phyloP scores from a whole-genome alignment of 768 basidiomycete species.

The Macrocybe gigantea region DNA sequence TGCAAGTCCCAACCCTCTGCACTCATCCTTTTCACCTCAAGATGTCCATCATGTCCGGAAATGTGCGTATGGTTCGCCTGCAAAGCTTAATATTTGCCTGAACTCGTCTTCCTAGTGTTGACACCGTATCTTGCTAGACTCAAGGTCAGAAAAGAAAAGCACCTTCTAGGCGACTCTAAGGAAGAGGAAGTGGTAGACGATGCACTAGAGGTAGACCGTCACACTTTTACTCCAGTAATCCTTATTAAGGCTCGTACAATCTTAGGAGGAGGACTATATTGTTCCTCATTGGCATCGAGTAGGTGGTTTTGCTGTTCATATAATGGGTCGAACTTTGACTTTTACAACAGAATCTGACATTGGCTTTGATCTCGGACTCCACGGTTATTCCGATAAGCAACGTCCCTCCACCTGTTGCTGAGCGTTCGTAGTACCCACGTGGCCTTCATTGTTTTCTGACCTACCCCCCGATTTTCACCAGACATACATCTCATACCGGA shows the following conservation, averaged over 20 bases:
- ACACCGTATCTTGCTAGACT: constrained; percentile 76
- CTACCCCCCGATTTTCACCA: constrained; percentile 21
- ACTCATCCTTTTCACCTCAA: constrained; percentile 42
- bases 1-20: constrained; percentile 58
- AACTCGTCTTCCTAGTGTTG: constrained; percentile 46
- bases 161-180: constrained; percentile 49
- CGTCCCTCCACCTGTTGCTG: constrained; percentile 52
- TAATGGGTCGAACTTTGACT: background rate
- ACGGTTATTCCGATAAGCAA: constrained; percentile 43
- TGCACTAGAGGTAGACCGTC: constrained; percentile 45
- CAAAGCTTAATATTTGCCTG: background rate
- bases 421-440: constrained; percentile 43
- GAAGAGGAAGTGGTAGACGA: constrained; percentile 25
- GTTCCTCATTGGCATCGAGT: constrained; percentile 84
- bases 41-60: constrained; percentile 71
- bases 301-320: constrained; percentile 12
- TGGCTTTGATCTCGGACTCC: constrained; percentile 79
- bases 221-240: background rate
- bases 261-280: constrained; percentile 46
- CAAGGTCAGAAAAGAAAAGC: constrained; percentile 79
- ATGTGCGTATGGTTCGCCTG: constrained; percentile 37
- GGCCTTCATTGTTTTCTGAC: background rate
- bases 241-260: background rate
- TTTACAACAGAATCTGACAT: constrained; percentile 69
- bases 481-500: constrained; percentile 61